These are phyloP conservation scores for Acarospora socialis DNA, from an alignment of 2,329 filamentous ascomycete species.

Conservation along the genomic window DNA sequence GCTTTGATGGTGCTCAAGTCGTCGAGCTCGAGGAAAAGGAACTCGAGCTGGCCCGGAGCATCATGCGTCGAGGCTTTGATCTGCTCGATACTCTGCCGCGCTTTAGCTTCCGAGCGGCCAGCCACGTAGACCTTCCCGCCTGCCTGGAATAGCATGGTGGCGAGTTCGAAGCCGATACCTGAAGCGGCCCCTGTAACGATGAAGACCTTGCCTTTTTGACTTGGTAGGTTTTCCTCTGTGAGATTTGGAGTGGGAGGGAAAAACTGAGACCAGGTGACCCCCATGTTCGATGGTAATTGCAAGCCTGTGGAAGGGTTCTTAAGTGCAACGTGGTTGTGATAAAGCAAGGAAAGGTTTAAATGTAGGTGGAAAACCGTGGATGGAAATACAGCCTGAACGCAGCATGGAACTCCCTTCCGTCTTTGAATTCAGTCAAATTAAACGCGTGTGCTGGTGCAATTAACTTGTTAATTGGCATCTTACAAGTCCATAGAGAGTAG, in stretches of 20 bases:
- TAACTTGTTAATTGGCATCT: too few relatives aligned
- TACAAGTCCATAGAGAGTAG: too few relatives aligned
- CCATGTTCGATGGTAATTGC: conserved; percentile 2
- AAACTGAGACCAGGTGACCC: conserved; percentile 4
- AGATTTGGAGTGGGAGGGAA: conserved; percentile 13
- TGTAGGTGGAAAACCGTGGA: too few relatives aligned
- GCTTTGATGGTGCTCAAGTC: conserved; percentile 28
- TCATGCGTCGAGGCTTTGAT: conserved; percentile 21
- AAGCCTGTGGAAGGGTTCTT: conserved; percentile 2
- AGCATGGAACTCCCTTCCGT: too few relatives aligned
- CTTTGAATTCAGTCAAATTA: too few relatives aligned
- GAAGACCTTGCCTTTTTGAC: conserved; percentile 18
- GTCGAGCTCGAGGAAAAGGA: conserved; percentile 25
- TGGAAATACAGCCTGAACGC: too few relatives aligned
- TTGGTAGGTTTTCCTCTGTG: conserved; percentile 14
- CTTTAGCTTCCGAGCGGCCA: conserved; percentile 28
- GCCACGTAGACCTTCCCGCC: conserved; percentile 33
- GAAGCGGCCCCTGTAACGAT: conserved; percentile 26
- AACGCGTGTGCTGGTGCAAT: too few relatives aligned
- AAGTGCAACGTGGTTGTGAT: background rate
- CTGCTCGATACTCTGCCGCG: conserved; percentile 24
- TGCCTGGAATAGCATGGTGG: conserved; percentile 26
- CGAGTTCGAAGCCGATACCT: conserved; percentile 28
- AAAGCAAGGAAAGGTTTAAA: too few relatives aligned
- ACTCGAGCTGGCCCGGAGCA: conserved; percentile 23